Evolutionary conservation across 352 stramenopile species (phyloP).

Genomic region (Phytophthora macrochlamydospora): DNA sequence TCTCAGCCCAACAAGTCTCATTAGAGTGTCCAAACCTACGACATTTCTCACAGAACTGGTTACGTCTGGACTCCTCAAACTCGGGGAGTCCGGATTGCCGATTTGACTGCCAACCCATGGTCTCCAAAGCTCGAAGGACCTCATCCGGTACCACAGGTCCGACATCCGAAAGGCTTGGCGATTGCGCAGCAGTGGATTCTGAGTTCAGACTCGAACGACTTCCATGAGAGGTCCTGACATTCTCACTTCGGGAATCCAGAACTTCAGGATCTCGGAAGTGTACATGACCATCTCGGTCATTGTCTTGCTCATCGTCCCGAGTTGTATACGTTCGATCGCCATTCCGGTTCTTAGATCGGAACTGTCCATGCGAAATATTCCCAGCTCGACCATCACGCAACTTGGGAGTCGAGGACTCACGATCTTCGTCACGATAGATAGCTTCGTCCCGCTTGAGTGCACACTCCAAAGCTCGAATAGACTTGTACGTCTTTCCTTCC

Average conservation of each 20-base stretch:
- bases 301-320: neutral
- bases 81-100: neutral
- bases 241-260: no score
- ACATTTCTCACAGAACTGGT: constrained; percentile 5
- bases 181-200: neutral
- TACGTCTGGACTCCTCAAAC: neutral
- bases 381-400: neutral
- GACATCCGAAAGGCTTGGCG: neutral
- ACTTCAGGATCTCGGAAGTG: no score
- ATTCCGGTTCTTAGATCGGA: neutral
- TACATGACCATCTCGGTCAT: no score
- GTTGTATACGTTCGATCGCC: neutral
- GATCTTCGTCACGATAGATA: neutral
- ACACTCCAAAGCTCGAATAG: neutral
- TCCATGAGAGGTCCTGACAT: neutral
- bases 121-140: neutral
- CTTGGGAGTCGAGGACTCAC: neutral
- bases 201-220: neutral
- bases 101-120: neutral
- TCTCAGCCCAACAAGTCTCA: neutral
- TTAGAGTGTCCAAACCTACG: neutral
- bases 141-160: neutral
- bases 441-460: constrained; percentile 1
- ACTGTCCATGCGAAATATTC: neutral
- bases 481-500: neutral